Base-by-base conservation (phyloP, 805 yeast genomes). In the Candida argentea region DNA sequence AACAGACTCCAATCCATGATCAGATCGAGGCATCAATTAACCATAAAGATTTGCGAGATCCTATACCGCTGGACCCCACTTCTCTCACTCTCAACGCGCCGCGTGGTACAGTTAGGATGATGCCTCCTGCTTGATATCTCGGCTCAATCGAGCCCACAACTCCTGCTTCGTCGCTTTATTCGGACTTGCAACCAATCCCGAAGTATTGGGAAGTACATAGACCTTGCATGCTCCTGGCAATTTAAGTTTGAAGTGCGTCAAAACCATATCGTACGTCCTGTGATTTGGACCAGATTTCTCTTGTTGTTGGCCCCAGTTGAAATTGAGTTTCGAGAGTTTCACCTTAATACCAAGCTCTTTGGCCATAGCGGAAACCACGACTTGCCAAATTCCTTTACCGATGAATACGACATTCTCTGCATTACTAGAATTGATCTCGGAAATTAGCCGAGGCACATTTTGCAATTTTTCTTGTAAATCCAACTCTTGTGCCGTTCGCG, bases 361-460 rank as follows among this genome's bases (percentile, higher is more conserved):
- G 10, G 41, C 42, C 31, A 51, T 30, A 35, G 43, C 57, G 36
- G 55, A 61, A 28, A 67, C 59, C 0, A 80, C 48, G 3, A 65
- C 47, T 30, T 76, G 83, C 84, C 85, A 80, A 5, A 80, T 76
- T 0, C 85, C 85, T 39, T 77, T 76, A 1, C 91, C 91, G 3
- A 80, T 70, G 14, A 81, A 50, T 19, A 79, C 75, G 0, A 76
- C 52, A 19, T 57, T 52, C 16, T 46, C 38, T 0, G 81, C 73
- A 1, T 46, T 31, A 17, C 56, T 35, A 1, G 20, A 25, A 2
- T 44, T 44, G 24, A 81, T 50, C 31, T 69, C 73, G 1, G 37
- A 36, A 13, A 74, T 50, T 15, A 81, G 52, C 21, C 66, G 36
- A 0, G 74, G 74, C 0, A 73, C 82, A 25, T 70, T 74, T 2